Evolutionary conservation across 768 basidiomycete species (phyloP), one percentile per base, ranked within the genome.

Genomic region (Kwoniella shandongensis): DNA sequence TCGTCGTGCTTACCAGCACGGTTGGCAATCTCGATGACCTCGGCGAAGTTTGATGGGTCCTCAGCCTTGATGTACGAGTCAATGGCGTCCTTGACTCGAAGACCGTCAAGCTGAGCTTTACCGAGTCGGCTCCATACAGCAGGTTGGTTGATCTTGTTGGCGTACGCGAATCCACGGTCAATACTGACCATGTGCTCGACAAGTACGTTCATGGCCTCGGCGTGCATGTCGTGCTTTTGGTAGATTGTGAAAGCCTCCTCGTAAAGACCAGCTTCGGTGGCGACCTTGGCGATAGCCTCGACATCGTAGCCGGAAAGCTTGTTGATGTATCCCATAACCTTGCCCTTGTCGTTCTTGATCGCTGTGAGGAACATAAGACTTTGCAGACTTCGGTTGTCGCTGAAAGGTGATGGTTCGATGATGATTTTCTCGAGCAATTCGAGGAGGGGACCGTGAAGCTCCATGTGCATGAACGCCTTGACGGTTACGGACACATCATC

Each of bases 391-490:
- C 85, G 85, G 80, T 99, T 98, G 78, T 99, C 96, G 73, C 87
- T 90, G 84, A 99, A 98, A 6, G 96, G 89, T 18, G 94, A 97
- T 3, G 88, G 87, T 76, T 98, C 93, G 53, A 99, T 85, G 74
- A 99, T 87, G 74, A 99, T 97, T 82, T 99, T 99, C 82, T 99
- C 96, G 59, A 99, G 80, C 36, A 99, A 81, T 76, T 98, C 96
- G 63, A 99, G 94, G 61, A 98, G 82, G 79, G 98, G 93, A 20
- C 93, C 87, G 2, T 96, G 96, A 13, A 99, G 87, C 74, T 98
- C 94, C 13, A 93, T 93, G 39, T 89, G 86, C 61, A 98, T 83
- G 86, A 99, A 98, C 1, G 96, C 91, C 79, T 96, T 96, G 83
- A 99, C 96, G 30, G 96, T 97, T 46, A 92, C 81, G 0, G 96